Evolutionary conservation across 768 basidiomycete species (phyloP).

Genomic region (Boletellus ananas): DNA sequence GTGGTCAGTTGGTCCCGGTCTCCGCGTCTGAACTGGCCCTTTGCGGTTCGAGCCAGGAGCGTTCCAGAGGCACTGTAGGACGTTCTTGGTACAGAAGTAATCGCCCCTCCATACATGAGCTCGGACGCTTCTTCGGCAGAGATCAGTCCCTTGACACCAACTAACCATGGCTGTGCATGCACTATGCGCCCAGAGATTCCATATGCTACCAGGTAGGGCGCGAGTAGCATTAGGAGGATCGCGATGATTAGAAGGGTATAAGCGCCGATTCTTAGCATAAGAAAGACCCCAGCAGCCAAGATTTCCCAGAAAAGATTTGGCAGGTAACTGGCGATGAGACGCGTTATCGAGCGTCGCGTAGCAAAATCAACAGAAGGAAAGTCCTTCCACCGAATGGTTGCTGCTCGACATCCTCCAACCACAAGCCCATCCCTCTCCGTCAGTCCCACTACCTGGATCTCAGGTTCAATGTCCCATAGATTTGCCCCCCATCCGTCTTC

Average conservation of each 20-base stretch:
- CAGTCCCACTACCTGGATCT: constrained; percentile 17
- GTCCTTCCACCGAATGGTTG: constrained; percentile 21
- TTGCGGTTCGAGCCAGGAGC: constrained; percentile 3
- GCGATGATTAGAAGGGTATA: constrained; percentile 2
- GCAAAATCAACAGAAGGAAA: constrained; percentile 20
- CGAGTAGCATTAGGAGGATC: constrained; percentile 9
- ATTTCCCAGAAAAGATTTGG: constrained; percentile 9
- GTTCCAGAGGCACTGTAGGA: constrained; percentile 21
- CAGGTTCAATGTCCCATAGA: constrained; percentile 20
- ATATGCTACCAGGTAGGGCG: constrained; percentile 13
- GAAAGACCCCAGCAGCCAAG: neutral
- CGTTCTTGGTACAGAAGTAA: constrained; percentile 5
- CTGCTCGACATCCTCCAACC: constrained; percentile 23
- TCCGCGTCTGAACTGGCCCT: constrained; percentile 15
- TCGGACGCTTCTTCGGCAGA: constrained; percentile 20
- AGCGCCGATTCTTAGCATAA: too few relatives aligned
- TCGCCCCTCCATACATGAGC: constrained; percentile 12
- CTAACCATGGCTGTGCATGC: constrained; percentile 17
- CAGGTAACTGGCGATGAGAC: constrained; percentile 2
- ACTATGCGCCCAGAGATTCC: constrained; percentile 16
- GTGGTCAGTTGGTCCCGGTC: constrained; percentile 7
- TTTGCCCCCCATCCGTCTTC: constrained; percentile 14
- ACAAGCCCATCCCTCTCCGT: constrained; percentile 14
- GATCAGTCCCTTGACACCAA: constrained; percentile 25
- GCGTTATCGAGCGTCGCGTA: constrained; percentile 10